Evolutionary conservation across 257 asterid species (phyloP).

Genomic region (Leonotis leonurus): DNA sequence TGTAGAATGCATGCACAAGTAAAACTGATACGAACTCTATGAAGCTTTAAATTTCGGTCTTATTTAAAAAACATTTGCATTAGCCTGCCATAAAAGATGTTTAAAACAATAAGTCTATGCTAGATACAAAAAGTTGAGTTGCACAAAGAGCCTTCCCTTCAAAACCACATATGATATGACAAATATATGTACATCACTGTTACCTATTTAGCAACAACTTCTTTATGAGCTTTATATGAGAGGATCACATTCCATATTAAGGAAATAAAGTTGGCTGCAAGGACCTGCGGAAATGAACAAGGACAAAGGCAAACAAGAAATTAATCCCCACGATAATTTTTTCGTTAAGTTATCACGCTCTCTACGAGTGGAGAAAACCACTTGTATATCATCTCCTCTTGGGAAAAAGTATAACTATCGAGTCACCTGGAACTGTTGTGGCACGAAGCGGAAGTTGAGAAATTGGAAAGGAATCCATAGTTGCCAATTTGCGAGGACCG

Average conservation of each 20-base stretch:
- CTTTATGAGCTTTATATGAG: constrained; percentile 88
- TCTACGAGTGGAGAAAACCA: not conserved
- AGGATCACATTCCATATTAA: constrained; percentile 82
- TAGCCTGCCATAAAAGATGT: too few species aligned
- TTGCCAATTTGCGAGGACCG: constrained; percentile 91
- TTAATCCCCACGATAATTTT: not conserved
- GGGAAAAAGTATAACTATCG: not conserved
- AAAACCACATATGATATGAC: not conserved
- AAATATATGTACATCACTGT: not conserved
- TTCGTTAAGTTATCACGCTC: not conserved
- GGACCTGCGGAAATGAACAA: constrained; percentile 50
- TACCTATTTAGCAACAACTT: constrained; percentile 64
- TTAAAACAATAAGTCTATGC: too few species aligned
- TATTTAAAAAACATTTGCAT: too few species aligned
- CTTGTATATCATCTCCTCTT: not conserved
- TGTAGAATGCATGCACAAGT: too few species aligned
- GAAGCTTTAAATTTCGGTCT: too few species aligned
- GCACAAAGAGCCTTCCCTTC: not conserved
- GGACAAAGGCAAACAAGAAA: not conserved
- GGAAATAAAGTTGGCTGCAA: constrained; percentile 79
- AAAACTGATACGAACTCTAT: too few species aligned
- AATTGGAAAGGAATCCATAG: constrained; percentile 91
- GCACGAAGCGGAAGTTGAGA: constrained; percentile 82
- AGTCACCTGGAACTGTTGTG: constrained; percentile 79
- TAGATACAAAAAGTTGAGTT: too few species aligned